These are phyloP conservation scores for Termitomyces sp. DNA, from an alignment of 768 basidiomycete species.

Conservation along the genomic window DNA sequence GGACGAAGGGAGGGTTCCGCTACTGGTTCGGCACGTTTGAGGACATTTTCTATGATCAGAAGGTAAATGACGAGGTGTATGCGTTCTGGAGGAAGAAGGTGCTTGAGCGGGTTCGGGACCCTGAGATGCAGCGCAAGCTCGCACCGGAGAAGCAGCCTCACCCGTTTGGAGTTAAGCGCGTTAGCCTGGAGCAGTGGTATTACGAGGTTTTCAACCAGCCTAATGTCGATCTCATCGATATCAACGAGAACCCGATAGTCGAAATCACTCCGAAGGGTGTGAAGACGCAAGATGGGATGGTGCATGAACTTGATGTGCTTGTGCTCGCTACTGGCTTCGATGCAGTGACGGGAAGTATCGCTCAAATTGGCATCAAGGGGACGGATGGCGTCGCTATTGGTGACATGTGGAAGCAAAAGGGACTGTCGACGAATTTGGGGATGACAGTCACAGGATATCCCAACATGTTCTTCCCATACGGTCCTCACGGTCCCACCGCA, in stretches of 20 bases:
- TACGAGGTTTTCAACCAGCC: conserved; percentile 20
- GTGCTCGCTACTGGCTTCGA: no score
- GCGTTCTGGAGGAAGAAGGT: conserved; percentile 20
- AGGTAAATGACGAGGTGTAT: no score
- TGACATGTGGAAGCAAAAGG: conserved; percentile 17
- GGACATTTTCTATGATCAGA: conserved; percentile 14
- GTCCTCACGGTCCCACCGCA: no score
- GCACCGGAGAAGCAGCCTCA: conserved; percentile 8
- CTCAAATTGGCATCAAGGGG: no score
- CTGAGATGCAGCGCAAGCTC: conserved; percentile 14
- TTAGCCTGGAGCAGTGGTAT: conserved; percentile 16
- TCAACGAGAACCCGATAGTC: no score
- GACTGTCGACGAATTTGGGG: neutral
- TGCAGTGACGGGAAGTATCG: no score
- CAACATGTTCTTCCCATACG: conserved; percentile 23
- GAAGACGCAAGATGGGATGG: no score
- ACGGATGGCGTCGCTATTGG: conserved; percentile 4
- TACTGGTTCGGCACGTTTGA: conserved; percentile 14
- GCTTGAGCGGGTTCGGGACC: conserved; percentile 13
- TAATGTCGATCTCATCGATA: conserved; percentile 17
- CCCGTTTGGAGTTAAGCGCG: conserved; percentile 19
- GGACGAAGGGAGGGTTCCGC: conserved; percentile 17
- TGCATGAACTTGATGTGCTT: no score
- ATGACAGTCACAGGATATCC: conserved; percentile 15
- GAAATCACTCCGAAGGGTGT: no score